phyloP scores from a whole-genome alignment of 2,329 filamentous ascomycete genomes.

The Coleophoma eucalyptorum region DNA sequence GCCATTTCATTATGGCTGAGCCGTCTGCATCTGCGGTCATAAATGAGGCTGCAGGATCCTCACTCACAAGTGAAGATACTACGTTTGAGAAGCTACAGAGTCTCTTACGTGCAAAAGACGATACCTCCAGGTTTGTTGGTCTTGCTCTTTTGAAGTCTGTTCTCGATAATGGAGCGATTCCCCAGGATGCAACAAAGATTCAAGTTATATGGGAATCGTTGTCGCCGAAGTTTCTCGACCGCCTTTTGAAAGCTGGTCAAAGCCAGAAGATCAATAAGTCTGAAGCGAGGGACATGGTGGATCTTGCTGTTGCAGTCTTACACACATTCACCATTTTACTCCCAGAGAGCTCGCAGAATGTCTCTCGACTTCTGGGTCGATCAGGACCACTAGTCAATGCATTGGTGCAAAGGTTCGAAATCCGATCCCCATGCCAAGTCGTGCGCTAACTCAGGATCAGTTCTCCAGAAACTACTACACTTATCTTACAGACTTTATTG shows the following conservation, averaged over 20 bases:
- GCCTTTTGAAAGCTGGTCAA: slow-evolving; percentile 53
- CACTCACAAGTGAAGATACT: slow-evolving; percentile 2
- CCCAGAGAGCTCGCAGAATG: slow-evolving; percentile 39
- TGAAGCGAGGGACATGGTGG: slow-evolving; percentile 56
- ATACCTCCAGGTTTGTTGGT: slow-evolving; percentile 66
- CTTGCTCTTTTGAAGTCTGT: slow-evolving; percentile 63
- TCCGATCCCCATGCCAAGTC: not conserved
- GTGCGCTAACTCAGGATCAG: slow-evolving; percentile 28
- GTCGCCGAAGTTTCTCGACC: slow-evolving; percentile 59
- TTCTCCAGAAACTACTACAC: slow-evolving; percentile 44
- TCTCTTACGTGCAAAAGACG: slow-evolving; percentile 56
- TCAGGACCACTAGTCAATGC: slow-evolving; percentile 50
- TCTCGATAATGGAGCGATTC: slow-evolving; percentile 55
- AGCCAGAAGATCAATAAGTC: slow-evolving; percentile 27
- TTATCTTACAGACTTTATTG: slow-evolving; percentile 54
- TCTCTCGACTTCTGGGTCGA: slow-evolving; percentile 45
- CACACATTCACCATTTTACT: slow-evolving; percentile 59
- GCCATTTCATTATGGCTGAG: not conserved
- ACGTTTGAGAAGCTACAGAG: slow-evolving; percentile 46
- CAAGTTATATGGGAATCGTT: slow-evolving; percentile 55
- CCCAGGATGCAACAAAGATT: slow-evolving; percentile 41
- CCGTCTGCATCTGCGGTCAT: not conserved
- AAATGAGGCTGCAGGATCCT: not conserved
- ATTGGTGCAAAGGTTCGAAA: slow-evolving; percentile 47
- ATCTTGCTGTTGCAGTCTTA: slow-evolving; percentile 58